phyloP scores from a whole-genome alignment of 176 grass and related monocot species.

The Thinopyrum elongatum region DNA sequence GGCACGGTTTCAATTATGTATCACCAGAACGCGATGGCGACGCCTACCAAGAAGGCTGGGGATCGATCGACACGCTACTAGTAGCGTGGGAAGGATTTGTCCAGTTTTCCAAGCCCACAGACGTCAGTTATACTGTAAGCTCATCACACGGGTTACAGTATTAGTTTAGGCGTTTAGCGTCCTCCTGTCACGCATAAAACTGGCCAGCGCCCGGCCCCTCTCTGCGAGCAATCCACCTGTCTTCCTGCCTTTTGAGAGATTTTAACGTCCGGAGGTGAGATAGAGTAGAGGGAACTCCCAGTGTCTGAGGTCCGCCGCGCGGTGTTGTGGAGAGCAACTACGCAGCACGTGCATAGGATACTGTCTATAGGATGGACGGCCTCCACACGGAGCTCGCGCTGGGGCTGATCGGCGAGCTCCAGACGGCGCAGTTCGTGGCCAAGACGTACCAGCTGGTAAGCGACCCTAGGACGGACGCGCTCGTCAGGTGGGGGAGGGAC shows the following conservation, averaged over 20 bases:
- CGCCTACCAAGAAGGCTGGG: not conserved
- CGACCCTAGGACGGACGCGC: slow-evolving; percentile 55
- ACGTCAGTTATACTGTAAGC: not conserved
- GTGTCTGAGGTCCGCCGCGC: not conserved
- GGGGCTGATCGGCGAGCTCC: slow-evolving; percentile 34
- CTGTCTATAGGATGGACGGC: slow-evolving; percentile 26
- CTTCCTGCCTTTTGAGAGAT: not conserved
- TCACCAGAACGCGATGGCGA: not conserved
- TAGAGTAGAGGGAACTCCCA: not conserved
- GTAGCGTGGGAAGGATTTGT: slow-evolving; percentile 24
- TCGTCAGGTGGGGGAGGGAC: slow-evolving; percentile 53
- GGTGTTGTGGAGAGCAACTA: too few relatives aligned
- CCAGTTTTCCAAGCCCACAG: not conserved
- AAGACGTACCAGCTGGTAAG: slow-evolving; percentile 84
- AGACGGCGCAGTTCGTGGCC: slow-evolving; percentile 61
- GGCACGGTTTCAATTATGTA: slow-evolving; percentile 1
- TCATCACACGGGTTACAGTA: not conserved
- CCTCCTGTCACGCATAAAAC: slow-evolving; percentile 19
- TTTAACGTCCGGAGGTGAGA: not conserved
- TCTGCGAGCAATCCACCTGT: not conserved
- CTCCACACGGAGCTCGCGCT: slow-evolving; percentile 49
- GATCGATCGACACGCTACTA: not conserved
- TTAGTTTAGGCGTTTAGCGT: slow-evolving; percentile 31
- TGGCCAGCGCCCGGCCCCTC: not conserved
- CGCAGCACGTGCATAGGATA: too few relatives aligned